A percentile compares a stretch with the other conserved stretches of the same genome.
These are phyloP conservation scores for Nepenthes gracilis DNA, from an alignment of 148 eudicot species.

Conservation along the genomic window DNA sequence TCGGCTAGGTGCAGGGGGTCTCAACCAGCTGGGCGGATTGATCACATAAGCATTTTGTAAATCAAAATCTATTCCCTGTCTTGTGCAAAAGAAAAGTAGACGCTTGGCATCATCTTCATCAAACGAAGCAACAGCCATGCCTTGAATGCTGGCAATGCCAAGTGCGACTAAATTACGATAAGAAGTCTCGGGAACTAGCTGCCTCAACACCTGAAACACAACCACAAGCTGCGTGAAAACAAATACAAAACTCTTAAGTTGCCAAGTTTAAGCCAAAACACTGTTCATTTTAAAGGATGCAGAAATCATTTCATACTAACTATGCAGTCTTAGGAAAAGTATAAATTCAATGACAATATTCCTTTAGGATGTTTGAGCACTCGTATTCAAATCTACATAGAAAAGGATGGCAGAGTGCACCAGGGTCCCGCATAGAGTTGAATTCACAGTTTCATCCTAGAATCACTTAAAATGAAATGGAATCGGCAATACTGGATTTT, in stretches of 20 bases:
- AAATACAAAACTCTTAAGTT: not conserved
- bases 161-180: slow-evolving; percentile 80
- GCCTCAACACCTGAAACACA: slow-evolving; percentile 66
- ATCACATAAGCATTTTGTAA: slow-evolving; percentile 18
- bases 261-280: too few relatives aligned
- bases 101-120: slow-evolving; percentile 77
- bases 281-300: too few relatives aligned
- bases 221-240: slow-evolving; percentile 2
- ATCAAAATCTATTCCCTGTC: slow-evolving; percentile 18
- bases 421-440: too few relatives aligned
- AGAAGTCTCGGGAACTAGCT: slow-evolving; percentile 82
- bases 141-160: slow-evolving; percentile 84
- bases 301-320: too few relatives aligned
- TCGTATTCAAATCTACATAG: too few relatives aligned
- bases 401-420: too few relatives aligned
- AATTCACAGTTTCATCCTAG: too few relatives aligned
- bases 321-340: too few relatives aligned
- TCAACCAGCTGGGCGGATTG: slow-evolving; percentile 67
- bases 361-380: too few relatives aligned
- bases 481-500: too few relatives aligned
- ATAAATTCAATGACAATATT: too few relatives aligned
- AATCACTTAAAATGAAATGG: too few relatives aligned
- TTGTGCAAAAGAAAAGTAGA: slow-evolving; percentile 58
- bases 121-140: slow-evolving; percentile 84
- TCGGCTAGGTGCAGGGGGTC: slow-evolving; percentile 77